These are phyloP conservation scores for Aspergillus novofumigatus DNA, from an alignment of 2,329 filamentous ascomycete genomes.

Conservation along the genomic window DNA sequence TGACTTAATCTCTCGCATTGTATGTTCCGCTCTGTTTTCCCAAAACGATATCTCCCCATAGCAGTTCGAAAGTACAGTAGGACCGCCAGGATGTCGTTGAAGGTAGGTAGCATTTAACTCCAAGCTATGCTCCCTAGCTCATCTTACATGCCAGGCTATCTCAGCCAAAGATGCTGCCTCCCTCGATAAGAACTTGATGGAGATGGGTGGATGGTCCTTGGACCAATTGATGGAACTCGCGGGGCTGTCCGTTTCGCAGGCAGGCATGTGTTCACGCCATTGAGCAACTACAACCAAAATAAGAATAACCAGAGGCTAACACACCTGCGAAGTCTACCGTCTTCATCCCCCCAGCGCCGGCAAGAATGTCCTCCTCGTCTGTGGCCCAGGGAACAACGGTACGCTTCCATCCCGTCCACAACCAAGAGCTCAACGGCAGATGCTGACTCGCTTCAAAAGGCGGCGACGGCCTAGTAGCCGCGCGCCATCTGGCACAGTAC, in stretches of 20 bases:
- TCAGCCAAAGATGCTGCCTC: slow-evolving; percentile 82
- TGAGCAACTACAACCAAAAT: neutral
- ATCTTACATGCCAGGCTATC: slow-evolving; percentile 59
- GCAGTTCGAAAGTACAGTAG: slow-evolving; percentile 22
- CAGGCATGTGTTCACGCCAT: slow-evolving; percentile 53
- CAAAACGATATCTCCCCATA: slow-evolving; percentile 11
- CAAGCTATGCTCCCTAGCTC: neutral
- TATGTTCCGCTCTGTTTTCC: slow-evolving; percentile 24
- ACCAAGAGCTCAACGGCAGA: neutral
- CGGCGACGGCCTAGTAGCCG: slow-evolving; percentile 90
- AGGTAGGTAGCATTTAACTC: slow-evolving; percentile 23
- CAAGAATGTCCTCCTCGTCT: slow-evolving; percentile 76
- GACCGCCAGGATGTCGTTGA: slow-evolving; percentile 39
- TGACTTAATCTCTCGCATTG: slow-evolving; percentile 2
- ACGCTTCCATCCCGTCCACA: slow-evolving; percentile 9
- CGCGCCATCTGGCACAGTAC: slow-evolving; percentile 85
- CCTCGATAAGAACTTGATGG: slow-evolving; percentile 92
- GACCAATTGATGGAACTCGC: slow-evolving; percentile 98
- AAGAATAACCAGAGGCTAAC: neutral
- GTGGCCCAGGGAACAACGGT: slow-evolving; percentile 72
- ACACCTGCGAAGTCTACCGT: slow-evolving; percentile 61
- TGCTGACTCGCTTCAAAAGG: slow-evolving; percentile 48
- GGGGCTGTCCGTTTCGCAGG: slow-evolving; percentile 87
- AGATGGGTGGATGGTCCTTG: slow-evolving; percentile 77
- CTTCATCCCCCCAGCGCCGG: slow-evolving; percentile 73